Base-by-base conservation (phyloP, 306 rosid genomes). In the Boehmeria nivea region DNA sequence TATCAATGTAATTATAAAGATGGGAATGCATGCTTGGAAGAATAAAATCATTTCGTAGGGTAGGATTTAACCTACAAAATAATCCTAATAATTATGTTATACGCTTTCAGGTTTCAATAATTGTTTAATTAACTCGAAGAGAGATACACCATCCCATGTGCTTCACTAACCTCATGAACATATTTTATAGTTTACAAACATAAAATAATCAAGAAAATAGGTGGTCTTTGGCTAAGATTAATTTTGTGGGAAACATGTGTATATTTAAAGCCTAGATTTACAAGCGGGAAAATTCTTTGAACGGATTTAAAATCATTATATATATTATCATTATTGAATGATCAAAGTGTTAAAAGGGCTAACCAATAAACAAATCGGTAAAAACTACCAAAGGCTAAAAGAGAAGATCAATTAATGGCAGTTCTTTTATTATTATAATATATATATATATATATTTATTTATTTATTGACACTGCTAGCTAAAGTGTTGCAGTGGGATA, bases 71-170 rank as follows among this genome's bases (percentile, higher is more conserved):
- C 76, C 83, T 66, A 60, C 59, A 59, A 70, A 54, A 53, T 43
- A 75, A 59, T 65, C 57, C 51, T 66, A 67, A 56, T 21, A 17
- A 54, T 28, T 54, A 11, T 20, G 60, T 54, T 47, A 57, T 57
- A 38, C 57, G 50, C 39, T 72, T 57, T 63, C 13, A 54, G 31
- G 53, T 55, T 51, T 61, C 61, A 20, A 55, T 43, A 23, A 71
- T 57, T 52, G 60, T 42, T 76, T 66, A 68, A 64, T 72, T 45
- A 40, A 60, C 36, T 43, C 73, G 71, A 65, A 71, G 77, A 71
- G 71, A 68, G 83, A 72, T 69, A 60, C 69, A 67, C 66, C 70
- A 71, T 47, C 43, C 83, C 95, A 86, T 80, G 91, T 83, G 88
- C 83, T 71, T 74, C 76, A 25, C 73, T 74, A 65, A 28, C 65